Evolutionary conservation across 1,284 basidiomycete genomes (phyloP).

Genomic region (Papiliotrema flavescens): DNA sequence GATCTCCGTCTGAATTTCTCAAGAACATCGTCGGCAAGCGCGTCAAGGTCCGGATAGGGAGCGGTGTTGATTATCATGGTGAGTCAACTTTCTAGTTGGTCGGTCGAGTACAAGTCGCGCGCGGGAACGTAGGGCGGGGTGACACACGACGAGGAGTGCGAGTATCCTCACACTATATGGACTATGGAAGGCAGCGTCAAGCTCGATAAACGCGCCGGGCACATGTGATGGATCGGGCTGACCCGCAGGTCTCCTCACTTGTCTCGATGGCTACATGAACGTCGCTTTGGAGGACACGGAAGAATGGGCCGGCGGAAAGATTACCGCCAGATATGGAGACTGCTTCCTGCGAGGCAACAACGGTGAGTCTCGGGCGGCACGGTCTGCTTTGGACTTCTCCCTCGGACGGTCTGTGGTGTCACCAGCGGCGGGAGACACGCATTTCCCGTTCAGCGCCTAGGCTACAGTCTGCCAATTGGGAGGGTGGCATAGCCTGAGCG

Average conservation of each 20-base stretch:
- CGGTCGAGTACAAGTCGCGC: too few relatives aligned
- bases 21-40: slow-evolving; percentile 93
- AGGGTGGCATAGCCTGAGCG: too few relatives aligned
- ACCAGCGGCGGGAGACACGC: too few relatives aligned
- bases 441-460: too few relatives aligned
- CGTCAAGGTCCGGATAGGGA: slow-evolving; percentile 90
- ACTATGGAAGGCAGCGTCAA: too few relatives aligned
- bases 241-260: slow-evolving; percentile 80
- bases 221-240: neutral
- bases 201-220: too few relatives aligned
- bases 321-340: slow-evolving; percentile 88
- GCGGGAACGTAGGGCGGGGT: too few relatives aligned
- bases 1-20: slow-evolving; percentile 84
- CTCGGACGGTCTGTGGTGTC: too few relatives aligned
- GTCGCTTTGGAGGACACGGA: slow-evolving; percentile 96
- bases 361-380: slow-evolving; percentile 57
- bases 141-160: too few relatives aligned
- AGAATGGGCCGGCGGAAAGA: slow-evolving; percentile 81
- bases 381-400: too few relatives aligned
- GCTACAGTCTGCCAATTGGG: too few relatives aligned
- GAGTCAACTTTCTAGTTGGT: slow-evolving; percentile 34
- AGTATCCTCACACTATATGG: too few relatives aligned
- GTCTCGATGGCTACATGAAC: slow-evolving; percentile 98
- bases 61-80: slow-evolving; percentile 95
- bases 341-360: slow-evolving; percentile 96